phyloP scores from a whole-genome alignment of 1,284 basidiomycete genomes.

The Uromyces viciae-fabae region DNA sequence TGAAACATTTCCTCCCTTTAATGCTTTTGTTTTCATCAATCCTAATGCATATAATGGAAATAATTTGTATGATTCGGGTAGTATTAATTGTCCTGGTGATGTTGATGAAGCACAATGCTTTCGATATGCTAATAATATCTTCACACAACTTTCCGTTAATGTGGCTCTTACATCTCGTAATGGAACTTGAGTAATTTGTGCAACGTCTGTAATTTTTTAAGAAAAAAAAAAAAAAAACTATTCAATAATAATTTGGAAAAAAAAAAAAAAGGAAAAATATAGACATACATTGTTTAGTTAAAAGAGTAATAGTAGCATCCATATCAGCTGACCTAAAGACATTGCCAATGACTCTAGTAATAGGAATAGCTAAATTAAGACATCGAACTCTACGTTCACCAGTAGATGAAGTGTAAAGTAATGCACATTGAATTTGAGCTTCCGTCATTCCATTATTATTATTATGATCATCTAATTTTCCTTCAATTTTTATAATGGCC shows the following conservation, averaged over 20 bases:
- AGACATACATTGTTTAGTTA: constrained; percentile 71
- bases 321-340: constrained; percentile 90
- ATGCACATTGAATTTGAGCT: constrained; percentile 82
- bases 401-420: constrained; percentile 74
- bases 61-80: constrained; percentile 88
- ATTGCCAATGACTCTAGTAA: constrained; percentile 78
- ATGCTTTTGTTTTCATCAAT: constrained; percentile 81
- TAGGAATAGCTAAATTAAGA: constrained; percentile 76
- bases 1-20: constrained; percentile 89
- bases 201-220: constrained; percentile 62
- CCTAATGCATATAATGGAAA: constrained; percentile 79
- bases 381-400: constrained; percentile 82
- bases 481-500: constrained; percentile 65
- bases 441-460: no score
- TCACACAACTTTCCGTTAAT: constrained; percentile 77
- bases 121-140: constrained; percentile 80
- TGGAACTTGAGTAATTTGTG: constrained; percentile 64
- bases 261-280: neutral
- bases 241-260: constrained; percentile 18
- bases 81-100: constrained; percentile 77
- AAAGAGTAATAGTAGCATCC: constrained; percentile 72
- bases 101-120: constrained; percentile 83
- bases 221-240: neutral
- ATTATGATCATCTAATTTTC: constrained; percentile 66
- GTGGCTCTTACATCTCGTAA: constrained; percentile 75